Evolutionary conservation across 352 stramenopile genomes (phyloP), one percentile per base, ranked within the genome.

Genomic region (Pythium angustatum): DNA sequence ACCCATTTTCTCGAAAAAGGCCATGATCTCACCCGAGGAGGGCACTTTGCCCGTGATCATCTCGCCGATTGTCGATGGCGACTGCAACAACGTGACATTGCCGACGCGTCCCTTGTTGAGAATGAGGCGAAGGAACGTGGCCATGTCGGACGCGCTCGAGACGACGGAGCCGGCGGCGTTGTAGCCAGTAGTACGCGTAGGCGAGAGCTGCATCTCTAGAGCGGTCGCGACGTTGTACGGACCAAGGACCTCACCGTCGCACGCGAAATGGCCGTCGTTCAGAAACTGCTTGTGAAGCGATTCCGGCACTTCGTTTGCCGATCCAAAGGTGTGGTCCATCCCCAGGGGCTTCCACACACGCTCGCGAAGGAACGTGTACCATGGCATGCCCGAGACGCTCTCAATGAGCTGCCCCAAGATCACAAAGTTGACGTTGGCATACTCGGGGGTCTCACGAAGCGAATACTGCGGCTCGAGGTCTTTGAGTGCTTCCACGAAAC

Each of bases 41-140:
- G 71, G 28, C 22, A 74, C 75, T 33, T 87, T 87, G 19, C 79
- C 80, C 1, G 82, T 87, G 44, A 80, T 70, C 78, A 91, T 88
- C 21, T 85, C 80, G 0, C 53, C 43, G 30, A 91, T 73, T 9
- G 75, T 75, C 1, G 62, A 55, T 17, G 76, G 71, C 3, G 76
- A 77, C 14, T 73, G 73, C 14, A 91, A 41, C 49, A 88, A 73
- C 11, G 69, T 64, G 17, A 85, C 64, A 15, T 77, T 76, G 31
- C 85, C 72, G 19, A 83, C 76, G 1, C n/a, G 72, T 30, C 82
- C 82, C 62, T 91, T 91, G 73, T 82, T 85, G 50, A 91, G 48
- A 1, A 91, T 62, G 33, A 89, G 64, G 0, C 75, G 74, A n/a
- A 87, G 49, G 11, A 89, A 68, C 26, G 50, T 89, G 9, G 77